Percentiles rank a stretch among this genome's conserved stretches.
Evolutionary conservation across 2,329 filamentous ascomycete species (phyloP).

Genomic region (Ophiostoma triangulosporum): DNA sequence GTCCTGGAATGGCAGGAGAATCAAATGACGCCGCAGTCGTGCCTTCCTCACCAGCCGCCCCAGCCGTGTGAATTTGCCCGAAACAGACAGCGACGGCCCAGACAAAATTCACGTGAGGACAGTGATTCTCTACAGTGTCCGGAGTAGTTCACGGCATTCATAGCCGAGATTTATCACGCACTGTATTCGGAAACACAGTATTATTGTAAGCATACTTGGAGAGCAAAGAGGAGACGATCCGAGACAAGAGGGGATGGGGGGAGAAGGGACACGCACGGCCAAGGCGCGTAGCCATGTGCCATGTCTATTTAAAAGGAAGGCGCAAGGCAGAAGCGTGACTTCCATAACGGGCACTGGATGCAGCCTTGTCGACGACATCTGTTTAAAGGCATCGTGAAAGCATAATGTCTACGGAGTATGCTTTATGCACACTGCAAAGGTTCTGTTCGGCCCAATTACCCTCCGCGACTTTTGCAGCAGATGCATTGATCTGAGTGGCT

Average conservation of each 20-base stretch:
- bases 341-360: neutral
- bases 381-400: neutral
- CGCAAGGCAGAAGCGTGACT: neutral
- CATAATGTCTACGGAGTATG: neutral
- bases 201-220: neutral
- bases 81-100: neutral
- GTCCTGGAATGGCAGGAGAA: neutral
- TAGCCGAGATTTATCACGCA: neutral
- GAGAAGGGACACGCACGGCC: neutral
- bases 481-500: too few relatives aligned
- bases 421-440: neutral
- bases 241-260: neutral
- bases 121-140: too few relatives aligned
- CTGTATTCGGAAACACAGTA: neutral
- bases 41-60: conserved; percentile 7
- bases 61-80: neutral
- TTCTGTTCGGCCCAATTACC: neutral
- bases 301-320: neutral
- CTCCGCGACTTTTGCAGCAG: neutral
- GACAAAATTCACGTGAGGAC: too few relatives aligned
- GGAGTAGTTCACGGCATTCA: too few relatives aligned
- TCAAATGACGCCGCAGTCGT: conserved; percentile 2
- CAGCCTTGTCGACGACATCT: neutral
- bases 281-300: neutral
- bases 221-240: neutral